These are phyloP conservation scores for Moniliella sp. DNA, from an alignment of 1,284 basidiomycete species.

Conservation along the genomic window DNA sequence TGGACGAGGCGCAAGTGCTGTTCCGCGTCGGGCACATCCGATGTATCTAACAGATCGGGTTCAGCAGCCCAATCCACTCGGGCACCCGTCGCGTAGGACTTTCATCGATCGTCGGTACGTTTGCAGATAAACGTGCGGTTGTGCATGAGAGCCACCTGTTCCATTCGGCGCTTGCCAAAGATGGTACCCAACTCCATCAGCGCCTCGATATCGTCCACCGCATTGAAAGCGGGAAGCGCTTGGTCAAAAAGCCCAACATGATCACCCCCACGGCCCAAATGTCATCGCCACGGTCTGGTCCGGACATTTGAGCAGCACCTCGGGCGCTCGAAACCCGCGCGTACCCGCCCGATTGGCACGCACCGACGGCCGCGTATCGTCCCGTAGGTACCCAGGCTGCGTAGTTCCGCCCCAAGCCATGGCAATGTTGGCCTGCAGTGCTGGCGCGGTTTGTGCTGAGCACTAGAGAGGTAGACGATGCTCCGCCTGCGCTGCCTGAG, in stretches of 20 bases:
- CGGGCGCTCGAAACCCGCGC: conserved; percentile 82
- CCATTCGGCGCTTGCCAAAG: conserved; percentile 63
- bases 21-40: conserved; percentile 13
- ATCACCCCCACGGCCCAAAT: conserved; percentile 89
- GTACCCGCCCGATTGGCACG: conserved; percentile 94
- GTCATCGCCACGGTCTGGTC: conserved; percentile 88
- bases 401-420: too few species aligned
- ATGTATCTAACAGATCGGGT: conserved; percentile 16
- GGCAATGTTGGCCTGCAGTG: too few species aligned
- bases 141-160: conserved; percentile 65
- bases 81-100: conserved; percentile 5
- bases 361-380: conserved; percentile 43
- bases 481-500: too few species aligned
- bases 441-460: too few species aligned
- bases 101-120: background rate
- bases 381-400: conserved; percentile 20
- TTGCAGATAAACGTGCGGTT: conserved; percentile 26
- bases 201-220: conserved; percentile 80
- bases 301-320: conserved; percentile 82
- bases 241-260: conserved; percentile 68
- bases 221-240: conserved; percentile 90
- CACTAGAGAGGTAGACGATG: too few species aligned
- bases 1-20: conserved; percentile 14
- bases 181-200: conserved; percentile 79
- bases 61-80: conserved; percentile 19